Conservation (phyloP, 495 filamentous ascomycete genomes). For the Friedmanniomyces endolithicus region DNA sequence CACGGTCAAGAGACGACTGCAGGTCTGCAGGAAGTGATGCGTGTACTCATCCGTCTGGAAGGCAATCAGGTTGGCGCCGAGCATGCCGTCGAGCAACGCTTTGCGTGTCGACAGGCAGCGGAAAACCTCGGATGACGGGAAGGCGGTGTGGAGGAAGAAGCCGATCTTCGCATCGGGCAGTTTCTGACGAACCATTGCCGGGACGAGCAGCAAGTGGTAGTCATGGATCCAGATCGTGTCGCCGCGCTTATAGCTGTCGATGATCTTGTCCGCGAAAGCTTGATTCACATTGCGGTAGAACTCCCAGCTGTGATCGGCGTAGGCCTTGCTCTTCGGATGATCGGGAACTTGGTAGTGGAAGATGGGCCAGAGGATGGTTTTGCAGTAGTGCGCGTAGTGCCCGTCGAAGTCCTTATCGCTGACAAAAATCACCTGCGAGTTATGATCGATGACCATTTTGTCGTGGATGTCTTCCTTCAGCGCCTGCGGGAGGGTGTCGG, state of each 20-base stretch:
- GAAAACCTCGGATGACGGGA: conserved; percentile 91
- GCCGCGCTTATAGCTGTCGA: conserved; percentile 64
- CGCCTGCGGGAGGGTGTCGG: conserved; percentile 58
- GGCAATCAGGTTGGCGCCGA: conserved; percentile 78
- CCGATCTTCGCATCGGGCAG: conserved; percentile 83
- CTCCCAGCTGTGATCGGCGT: conserved; percentile 89
- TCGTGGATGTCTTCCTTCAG: conserved; percentile 70
- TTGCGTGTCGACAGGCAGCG: conserved; percentile 74
- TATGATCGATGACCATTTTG: conserved; percentile 61
- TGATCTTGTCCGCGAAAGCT: conserved; percentile 76
- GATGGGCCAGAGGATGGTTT: conserved; percentile 45
- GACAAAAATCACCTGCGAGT: conserved; percentile 69
- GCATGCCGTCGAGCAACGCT: conserved; percentile 75
- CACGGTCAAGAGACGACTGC: conserved; percentile 71
- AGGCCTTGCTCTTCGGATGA: conserved; percentile 94
- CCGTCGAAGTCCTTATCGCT: conserved; percentile 82
- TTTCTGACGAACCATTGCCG: conserved; percentile 74
- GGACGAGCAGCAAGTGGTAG: conserved; percentile 88
- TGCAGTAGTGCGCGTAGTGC: conserved; percentile 88
- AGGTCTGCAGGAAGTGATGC: conserved; percentile 85
- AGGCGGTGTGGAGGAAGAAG: conserved; percentile 88
- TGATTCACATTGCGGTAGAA: conserved; percentile 86
- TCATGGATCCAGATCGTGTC: conserved; percentile 92
- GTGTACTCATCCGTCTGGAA: conserved; percentile 91
- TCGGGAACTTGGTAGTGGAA: conserved; percentile 91